Conservation (phyloP, 148 eudicot species). For the Drosera capensis region DNA sequence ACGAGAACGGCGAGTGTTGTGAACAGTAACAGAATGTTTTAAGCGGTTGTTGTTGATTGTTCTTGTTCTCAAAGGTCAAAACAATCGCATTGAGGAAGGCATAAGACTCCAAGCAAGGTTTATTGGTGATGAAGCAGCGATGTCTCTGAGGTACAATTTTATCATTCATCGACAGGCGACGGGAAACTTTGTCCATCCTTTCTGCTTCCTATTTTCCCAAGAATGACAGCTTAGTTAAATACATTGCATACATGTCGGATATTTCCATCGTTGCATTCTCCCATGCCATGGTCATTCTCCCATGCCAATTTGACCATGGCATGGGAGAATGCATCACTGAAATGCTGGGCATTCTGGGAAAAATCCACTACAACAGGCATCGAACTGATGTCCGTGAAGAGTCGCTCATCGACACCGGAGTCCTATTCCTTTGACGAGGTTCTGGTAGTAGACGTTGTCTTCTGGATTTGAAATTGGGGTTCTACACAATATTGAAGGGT, state of each 20-base stretch:
- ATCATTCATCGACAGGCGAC: no score
- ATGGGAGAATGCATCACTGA: conserved; percentile 13
- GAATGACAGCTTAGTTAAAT: conserved; percentile 24
- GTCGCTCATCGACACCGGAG: conserved; percentile 67
- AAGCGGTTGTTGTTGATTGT: no score
- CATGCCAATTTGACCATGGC: conserved; percentile 30
- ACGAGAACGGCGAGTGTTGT: no score
- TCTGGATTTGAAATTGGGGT: conserved; percentile 29
- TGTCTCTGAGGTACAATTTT: no score
- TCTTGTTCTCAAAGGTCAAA: no score
- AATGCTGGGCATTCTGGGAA: conserved; percentile 10
- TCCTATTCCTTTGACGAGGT: conserved; percentile 59
- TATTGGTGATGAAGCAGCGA: no score
- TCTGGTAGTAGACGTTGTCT: conserved; percentile 47
- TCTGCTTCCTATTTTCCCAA: no score
- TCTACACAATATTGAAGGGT: conserved; percentile 32
- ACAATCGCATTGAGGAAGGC: no score
- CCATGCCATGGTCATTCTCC: conserved; percentile 27
- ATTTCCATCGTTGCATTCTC: conserved; percentile 17
- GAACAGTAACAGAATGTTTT: no score
- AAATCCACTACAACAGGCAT: conserved; percentile 24
- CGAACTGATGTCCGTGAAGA: conserved; percentile 56
- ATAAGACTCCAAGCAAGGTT: no score
- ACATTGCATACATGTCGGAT: conserved; percentile 24
- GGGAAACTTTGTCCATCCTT: no score